phyloP scores from a whole-genome alignment of 2,329 filamentous ascomycete species.

The Trichoderma guizhouense region DNA sequence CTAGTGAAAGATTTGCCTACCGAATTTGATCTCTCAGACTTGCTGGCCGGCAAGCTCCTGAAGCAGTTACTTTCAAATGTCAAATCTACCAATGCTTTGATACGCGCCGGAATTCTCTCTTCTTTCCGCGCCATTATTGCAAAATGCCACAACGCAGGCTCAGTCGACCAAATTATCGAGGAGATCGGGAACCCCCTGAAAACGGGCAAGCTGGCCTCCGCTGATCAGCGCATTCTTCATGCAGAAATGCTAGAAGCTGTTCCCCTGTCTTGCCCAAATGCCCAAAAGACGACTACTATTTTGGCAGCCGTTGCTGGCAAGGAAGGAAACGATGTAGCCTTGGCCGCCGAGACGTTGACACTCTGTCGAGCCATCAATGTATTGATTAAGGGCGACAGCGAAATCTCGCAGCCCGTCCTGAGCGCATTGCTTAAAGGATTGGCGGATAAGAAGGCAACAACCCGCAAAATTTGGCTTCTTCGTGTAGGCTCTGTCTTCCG shows the following conservation, averaged over 20 bases:
- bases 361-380: constrained; percentile 63
- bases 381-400: constrained; percentile 57
- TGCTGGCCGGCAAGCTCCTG: constrained; percentile 68
- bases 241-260: constrained; percentile 73
- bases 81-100: constrained; percentile 80
- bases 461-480: constrained; percentile 77
- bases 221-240: constrained; percentile 80
- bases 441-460: constrained; percentile 75
- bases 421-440: constrained; percentile 79
- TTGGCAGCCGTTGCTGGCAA: constrained; percentile 70
- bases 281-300: constrained; percentile 62
- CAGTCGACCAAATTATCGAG: constrained; percentile 66
- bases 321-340: constrained; percentile 82
- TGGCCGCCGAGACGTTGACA: constrained; percentile 70
- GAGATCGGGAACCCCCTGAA: constrained; percentile 80
- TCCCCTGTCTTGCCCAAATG: constrained; percentile 57
- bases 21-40: constrained; percentile 71
- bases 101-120: constrained; percentile 71
- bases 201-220: constrained; percentile 74
- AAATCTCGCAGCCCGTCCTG: constrained; percentile 62
- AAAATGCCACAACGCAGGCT: constrained; percentile 54
- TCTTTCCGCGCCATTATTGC: constrained; percentile 70
- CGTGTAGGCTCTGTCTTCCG: constrained; percentile 69
- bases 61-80: constrained; percentile 87
- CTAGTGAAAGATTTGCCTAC: constrained; percentile 68